Percentiles rank a stretch among this genome's conserved stretches.
phyloP scores from a whole-genome alignment of 768 basidiomycete genomes.

The Lentinula edodes region DNA sequence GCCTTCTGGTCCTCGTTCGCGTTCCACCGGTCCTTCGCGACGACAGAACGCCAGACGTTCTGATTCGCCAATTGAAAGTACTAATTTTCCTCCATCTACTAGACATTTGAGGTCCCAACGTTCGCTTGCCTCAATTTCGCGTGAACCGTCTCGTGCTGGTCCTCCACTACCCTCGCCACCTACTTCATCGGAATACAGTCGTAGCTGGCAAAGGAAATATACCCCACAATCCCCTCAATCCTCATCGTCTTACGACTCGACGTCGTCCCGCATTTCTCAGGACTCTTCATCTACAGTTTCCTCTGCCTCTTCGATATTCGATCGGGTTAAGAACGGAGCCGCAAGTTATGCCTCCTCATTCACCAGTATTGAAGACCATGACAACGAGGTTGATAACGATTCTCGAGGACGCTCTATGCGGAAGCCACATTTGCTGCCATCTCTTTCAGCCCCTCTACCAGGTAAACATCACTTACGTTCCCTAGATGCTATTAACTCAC shows the following conservation, averaged over 20 bases:
- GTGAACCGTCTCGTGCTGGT: neutral
- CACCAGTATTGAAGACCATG: constrained; percentile 39
- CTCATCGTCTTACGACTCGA: constrained; percentile 4
- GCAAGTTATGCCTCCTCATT: constrained; percentile 32
- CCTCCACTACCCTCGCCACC: neutral
- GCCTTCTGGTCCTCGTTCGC: constrained; percentile 34
- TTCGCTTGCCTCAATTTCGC: constrained; percentile 12
- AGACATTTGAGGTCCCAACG: constrained; percentile 19
- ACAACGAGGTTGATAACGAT: constrained; percentile 6
- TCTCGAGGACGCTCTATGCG: neutral
- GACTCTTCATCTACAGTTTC: constrained; percentile 22
- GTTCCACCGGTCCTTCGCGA: constrained; percentile 19
- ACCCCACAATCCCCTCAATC: constrained; percentile 11
- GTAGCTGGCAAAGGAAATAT: neutral
- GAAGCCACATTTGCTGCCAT: neutral
- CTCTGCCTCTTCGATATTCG: constrained; percentile 29
- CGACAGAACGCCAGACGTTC: constrained; percentile 5
- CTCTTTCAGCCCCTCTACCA: neutral
- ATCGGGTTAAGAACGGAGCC: constrained; percentile 24
- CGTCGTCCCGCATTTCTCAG: constrained; percentile 13
- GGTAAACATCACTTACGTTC: neutral
- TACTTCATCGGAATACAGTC: neutral
- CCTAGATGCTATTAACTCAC: neutral
- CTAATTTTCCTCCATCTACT: neutral
- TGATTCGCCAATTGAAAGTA: neutral